Conservation (phyloP, 345 rosid species). For the Garcia nutans region DNA sequence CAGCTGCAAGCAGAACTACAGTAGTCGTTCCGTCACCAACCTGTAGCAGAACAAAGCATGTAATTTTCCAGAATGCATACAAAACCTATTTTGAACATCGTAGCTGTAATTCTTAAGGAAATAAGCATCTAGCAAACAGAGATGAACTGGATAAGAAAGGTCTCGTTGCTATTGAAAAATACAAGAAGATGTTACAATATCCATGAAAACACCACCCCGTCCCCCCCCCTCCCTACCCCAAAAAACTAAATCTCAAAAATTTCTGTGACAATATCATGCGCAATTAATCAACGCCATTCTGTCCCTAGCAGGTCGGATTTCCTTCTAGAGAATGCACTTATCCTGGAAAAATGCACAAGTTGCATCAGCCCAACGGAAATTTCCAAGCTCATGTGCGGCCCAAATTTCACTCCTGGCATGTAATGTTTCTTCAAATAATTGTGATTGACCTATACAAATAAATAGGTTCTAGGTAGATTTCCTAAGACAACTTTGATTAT, state of each 20-base stretch:
- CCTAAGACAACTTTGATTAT: not conserved
- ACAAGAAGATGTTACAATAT: not conserved
- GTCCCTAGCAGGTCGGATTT: no score
- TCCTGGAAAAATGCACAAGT: not conserved
- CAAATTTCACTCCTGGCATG: not conserved
- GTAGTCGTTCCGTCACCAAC: conserved; percentile 99
- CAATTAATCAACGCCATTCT: not conserved
- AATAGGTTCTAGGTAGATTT: not conserved
- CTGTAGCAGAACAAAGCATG: conserved; percentile 36
- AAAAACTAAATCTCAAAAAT: not conserved
- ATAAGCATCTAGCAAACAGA: not conserved
- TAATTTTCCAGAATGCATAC: not conserved
- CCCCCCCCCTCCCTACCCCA: not conserved
- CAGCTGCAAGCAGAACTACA: conserved; percentile 89
- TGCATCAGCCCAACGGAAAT: not conserved
- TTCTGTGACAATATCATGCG: not conserved
- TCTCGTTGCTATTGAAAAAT: not conserved
- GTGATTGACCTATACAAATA: not conserved
- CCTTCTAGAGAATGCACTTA: not conserved
- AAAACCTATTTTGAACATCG: not conserved
- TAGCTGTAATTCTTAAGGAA: not conserved
- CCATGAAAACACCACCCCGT: no score
- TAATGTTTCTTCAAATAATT: not conserved
- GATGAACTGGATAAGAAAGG: not conserved
- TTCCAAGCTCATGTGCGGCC: not conserved